phyloP scores from a whole-genome alignment of 2,329 filamentous ascomycete species.

The Alternaria panax region DNA sequence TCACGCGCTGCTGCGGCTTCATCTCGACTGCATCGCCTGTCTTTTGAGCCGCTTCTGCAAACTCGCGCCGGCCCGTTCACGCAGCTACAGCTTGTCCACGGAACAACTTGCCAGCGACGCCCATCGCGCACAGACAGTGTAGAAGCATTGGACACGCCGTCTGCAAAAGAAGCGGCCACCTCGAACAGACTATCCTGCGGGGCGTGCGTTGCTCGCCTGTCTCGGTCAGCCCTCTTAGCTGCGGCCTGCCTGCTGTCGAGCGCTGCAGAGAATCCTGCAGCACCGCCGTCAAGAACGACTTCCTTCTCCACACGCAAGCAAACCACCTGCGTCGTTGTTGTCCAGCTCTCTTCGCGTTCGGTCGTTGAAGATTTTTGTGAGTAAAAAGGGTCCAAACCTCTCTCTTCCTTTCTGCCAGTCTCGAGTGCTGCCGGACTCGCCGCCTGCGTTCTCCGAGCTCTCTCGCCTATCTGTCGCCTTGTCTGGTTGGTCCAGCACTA shows the following conservation, averaged over 20 bases:
- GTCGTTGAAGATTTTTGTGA: constrained; percentile 38
- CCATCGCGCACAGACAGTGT: constrained; percentile 37
- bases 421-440: constrained; percentile 15
- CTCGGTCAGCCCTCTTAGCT: constrained; percentile 52
- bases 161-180: constrained; percentile 32
- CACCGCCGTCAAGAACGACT: constrained; percentile 47
- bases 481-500: constrained; percentile 49
- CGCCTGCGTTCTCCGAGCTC: constrained; percentile 43
- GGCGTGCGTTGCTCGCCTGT: constrained; percentile 48
- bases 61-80: constrained; percentile 48
- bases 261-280: constrained; percentile 49
- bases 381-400: constrained; percentile 9
- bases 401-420: constrained; percentile 7
- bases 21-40: constrained; percentile 23
- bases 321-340: constrained; percentile 17
- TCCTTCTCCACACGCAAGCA: constrained; percentile 34
- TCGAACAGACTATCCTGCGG: constrained; percentile 40
- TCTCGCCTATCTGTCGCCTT: constrained; percentile 48
- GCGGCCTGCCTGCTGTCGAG: constrained; percentile 49
- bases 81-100: constrained; percentile 34
- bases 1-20: constrained; percentile 26
- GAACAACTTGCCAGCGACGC: constrained; percentile 33
- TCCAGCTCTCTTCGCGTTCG: constrained; percentile 23
- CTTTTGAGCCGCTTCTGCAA: constrained; percentile 37
- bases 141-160: constrained; percentile 35